phyloP scores from a whole-genome alignment of 805 yeast genomes.

The Candida ovalis region DNA sequence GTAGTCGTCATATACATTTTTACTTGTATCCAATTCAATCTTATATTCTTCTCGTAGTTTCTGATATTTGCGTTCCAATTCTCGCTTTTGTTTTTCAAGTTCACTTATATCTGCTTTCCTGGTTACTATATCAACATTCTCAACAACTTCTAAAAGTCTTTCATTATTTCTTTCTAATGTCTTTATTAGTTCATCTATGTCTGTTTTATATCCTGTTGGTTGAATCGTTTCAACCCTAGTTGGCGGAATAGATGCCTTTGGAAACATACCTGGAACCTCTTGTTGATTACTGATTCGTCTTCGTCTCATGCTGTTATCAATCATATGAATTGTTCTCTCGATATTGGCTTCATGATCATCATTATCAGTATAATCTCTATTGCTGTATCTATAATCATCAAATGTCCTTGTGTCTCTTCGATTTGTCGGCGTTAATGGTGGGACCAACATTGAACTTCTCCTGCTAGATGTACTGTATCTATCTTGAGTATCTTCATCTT shows the following conservation, averaged over 20 bases:
- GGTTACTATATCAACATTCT: conserved; percentile 13
- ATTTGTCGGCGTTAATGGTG: conserved; percentile 16
- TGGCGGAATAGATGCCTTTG: background rate
- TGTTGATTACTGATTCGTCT: conserved; percentile 10
- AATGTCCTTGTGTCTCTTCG: background rate
- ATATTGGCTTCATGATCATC: conserved; percentile 16
- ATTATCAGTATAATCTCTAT: background rate
- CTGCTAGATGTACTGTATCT: conserved; percentile 11
- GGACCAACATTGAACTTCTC: conserved; percentile 17
- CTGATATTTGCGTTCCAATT: conserved; percentile 15
- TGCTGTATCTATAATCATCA: background rate
- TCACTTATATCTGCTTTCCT: conserved; percentile 11
- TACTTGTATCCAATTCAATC: conserved; percentile 19
- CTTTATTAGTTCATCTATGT: background rate
- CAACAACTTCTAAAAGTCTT: conserved; percentile 7
- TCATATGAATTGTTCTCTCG: conserved; percentile 22
- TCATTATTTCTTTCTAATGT: conserved; percentile 11
- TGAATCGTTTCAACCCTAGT: background rate
- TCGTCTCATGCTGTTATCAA: conserved; percentile 9
- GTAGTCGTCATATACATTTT: conserved; percentile 25
- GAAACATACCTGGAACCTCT: conserved; percentile 18
- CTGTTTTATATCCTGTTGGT: background rate
- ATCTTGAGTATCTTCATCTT: conserved; percentile 19
- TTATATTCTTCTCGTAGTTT: conserved; percentile 24
- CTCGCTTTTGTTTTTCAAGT: conserved; percentile 12